A percentile compares a stretch with the other conserved stretches of the same genome.
phyloP scores from a whole-genome alignment of 306 rosid genomes.

The Elaeagnus macrophylla region DNA sequence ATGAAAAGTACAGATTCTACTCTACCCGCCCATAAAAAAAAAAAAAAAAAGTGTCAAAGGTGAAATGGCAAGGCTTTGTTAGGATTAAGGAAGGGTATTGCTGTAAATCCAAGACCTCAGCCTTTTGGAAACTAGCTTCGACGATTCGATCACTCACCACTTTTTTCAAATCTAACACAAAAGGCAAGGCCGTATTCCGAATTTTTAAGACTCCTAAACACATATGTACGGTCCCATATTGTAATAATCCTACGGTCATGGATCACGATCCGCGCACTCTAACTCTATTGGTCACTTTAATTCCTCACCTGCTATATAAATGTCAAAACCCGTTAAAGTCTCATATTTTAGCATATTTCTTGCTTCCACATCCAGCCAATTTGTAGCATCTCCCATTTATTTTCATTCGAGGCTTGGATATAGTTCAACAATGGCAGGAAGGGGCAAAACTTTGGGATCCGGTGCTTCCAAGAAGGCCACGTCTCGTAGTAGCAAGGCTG shows the following conservation, averaged over 20 bases:
- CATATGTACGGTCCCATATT: slow-evolving; percentile 23
- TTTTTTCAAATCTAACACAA: background rate
- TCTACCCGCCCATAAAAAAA: no score
- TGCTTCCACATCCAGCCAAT: no score
- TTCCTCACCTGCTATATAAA: slow-evolving; percentile 31
- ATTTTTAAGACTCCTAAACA: background rate
- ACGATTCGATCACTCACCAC: no score
- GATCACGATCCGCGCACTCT: slow-evolving; percentile 29
- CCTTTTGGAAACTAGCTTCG: no score
- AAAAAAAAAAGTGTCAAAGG: no score
- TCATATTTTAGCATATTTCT: background rate
- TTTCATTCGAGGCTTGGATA: background rate
- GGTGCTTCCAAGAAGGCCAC: slow-evolving; percentile 69
- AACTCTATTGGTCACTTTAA: slow-evolving; percentile 26
- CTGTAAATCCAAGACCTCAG: no score
- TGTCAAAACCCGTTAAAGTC: background rate
- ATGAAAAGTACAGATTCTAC: no score
- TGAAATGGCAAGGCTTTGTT: no score
- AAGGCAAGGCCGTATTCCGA: background rate
- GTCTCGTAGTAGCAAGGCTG: slow-evolving; percentile 83
- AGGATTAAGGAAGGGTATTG: no score
- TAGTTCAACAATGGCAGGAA: slow-evolving; percentile 42
- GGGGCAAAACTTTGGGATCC: slow-evolving; percentile 74
- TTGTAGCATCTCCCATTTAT: background rate
- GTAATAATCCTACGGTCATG: slow-evolving; percentile 26